Evolutionary conservation across 305 asterid species (phyloP).

Genomic region (Rubia occidens): DNA sequence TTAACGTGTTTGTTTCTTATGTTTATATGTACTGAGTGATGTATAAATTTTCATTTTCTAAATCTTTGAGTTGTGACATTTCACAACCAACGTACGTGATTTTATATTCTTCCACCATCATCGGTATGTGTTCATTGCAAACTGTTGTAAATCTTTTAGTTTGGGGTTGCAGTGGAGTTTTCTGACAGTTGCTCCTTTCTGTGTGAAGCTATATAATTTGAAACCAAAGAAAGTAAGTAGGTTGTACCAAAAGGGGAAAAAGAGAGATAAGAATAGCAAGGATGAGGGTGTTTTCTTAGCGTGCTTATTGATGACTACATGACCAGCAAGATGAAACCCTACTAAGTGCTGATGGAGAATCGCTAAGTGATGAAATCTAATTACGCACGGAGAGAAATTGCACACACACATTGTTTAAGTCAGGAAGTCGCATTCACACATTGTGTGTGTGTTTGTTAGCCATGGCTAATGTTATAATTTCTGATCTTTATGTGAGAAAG

Average conservation of each 20-base stretch:
- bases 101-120: slow-evolving; percentile 92
- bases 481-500: no score
- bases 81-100: slow-evolving; percentile 94
- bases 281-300: no score
- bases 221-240: slow-evolving; percentile 55
- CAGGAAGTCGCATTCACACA: no score
- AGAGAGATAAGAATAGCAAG: slow-evolving; percentile 25
- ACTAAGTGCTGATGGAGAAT: no score
- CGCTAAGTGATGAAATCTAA: no score
- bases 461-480: no score
- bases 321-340: no score
- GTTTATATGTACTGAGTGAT: neutral
- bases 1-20: neutral
- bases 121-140: slow-evolving; percentile 37
- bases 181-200: slow-evolving; percentile 13
- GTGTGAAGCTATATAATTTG: slow-evolving; percentile 63
- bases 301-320: no score
- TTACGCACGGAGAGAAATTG: no score
- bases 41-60: slow-evolving; percentile 3
- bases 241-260: slow-evolving; percentile 41
- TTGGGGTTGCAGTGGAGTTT: slow-evolving; percentile 4
- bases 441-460: no score
- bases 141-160: slow-evolving; percentile 7
- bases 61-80: slow-evolving; percentile 91
- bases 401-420: no score